A percentile compares a stretch with the other conserved stretches of the same genome.
These are phyloP conservation scores for Plectranthus barbatus DNA, from an alignment of 257 asterid genomes.

Conservation along the genomic window DNA sequence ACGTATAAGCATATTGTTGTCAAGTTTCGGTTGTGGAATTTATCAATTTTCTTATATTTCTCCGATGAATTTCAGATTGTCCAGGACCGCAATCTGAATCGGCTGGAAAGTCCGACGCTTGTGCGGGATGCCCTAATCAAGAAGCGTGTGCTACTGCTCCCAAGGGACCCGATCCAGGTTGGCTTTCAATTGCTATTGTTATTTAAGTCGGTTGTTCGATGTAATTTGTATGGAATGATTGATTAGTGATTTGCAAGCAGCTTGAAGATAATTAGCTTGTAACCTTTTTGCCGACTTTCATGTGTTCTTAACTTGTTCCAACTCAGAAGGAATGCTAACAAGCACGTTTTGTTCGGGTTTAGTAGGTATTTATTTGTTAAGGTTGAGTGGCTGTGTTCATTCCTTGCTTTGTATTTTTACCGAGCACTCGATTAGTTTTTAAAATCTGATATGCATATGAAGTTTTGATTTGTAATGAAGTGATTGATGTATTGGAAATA, in stretches of 20 bases:
- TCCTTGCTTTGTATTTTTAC: neutral
- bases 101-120: constrained; percentile 78
- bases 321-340: neutral
- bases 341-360: neutral
- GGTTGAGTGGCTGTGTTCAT: neutral
- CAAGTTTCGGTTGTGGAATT: neutral
- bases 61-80: constrained; percentile 46
- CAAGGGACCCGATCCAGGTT: constrained; percentile 93
- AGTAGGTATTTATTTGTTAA: neutral
- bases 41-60: neutral
- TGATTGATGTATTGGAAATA: neutral
- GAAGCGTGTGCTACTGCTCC: constrained; percentile 93
- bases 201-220: neutral
- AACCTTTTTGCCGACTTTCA: neutral
- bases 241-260: neutral
- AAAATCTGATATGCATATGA: neutral
- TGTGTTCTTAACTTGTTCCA: neutral
- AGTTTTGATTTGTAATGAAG: neutral
- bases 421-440: neutral
- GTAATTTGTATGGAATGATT: neutral
- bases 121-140: constrained; percentile 88
- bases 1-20: neutral
- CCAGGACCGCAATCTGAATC: constrained; percentile 82
- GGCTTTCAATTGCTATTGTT: neutral
- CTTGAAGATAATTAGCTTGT: neutral